Percentiles rank a stretch among this genome's conserved stretches.
phyloP scores from a whole-genome alignment of 1,139 yeast species.

The Geotrichum australiense region DNA sequence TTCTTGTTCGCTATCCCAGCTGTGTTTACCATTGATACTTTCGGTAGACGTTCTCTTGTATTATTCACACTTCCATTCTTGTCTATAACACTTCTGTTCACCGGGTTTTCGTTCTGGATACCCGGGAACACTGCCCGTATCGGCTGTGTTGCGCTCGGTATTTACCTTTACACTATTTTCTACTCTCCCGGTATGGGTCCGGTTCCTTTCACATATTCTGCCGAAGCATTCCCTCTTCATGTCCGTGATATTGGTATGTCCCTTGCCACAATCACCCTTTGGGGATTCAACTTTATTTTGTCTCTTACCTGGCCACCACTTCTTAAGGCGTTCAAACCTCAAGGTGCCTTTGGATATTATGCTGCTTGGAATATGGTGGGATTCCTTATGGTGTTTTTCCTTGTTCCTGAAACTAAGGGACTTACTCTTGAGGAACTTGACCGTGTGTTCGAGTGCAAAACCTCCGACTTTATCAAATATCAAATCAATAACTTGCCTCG shows the following conservation, averaged over 20 bases:
- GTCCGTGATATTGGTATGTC: constrained; percentile 85
- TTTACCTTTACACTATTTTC: constrained; percentile 64
- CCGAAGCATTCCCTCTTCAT: constrained; percentile 80
- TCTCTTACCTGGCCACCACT: constrained; percentile 82
- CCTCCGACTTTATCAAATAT: constrained; percentile 31
- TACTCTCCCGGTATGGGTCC: constrained; percentile 89
- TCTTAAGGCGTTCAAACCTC: constrained; percentile 56
- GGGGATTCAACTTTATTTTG: constrained; percentile 78
- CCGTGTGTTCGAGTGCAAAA: constrained; percentile 35
- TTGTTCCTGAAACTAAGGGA: constrained; percentile 57
- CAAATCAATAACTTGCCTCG: constrained; percentile 32
- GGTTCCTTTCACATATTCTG: constrained; percentile 83
- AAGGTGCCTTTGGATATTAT: constrained; percentile 85
- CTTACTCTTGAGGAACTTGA: constrained; percentile 56
- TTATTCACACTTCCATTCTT: constrained; percentile 70
- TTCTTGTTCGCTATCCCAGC: constrained; percentile 82
- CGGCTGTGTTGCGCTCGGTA: constrained; percentile 63
- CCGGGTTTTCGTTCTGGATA: constrained; percentile 75
- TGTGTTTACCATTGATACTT: constrained; percentile 69
- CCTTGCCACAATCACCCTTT: constrained; percentile 73
- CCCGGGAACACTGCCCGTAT: constrained; percentile 48
- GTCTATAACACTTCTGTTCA: constrained; percentile 56
- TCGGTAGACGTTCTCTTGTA: constrained; percentile 67
- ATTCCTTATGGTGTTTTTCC: constrained; percentile 41
- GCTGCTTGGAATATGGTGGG: constrained; percentile 84